Base-by-base conservation (phyloP, 441 rosid genomes). In the Erodium chrysanthum region DNA sequence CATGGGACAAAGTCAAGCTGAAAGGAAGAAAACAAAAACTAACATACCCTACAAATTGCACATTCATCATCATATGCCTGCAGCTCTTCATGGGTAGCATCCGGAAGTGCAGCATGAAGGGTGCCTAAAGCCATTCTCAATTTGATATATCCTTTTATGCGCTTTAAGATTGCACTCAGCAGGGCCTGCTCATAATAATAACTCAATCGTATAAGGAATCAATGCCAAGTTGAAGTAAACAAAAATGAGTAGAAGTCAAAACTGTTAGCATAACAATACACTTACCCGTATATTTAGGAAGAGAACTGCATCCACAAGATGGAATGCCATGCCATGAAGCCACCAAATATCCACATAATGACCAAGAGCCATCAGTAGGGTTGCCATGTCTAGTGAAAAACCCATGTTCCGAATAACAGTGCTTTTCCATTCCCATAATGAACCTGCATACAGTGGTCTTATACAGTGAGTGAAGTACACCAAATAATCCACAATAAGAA, bases 101-200 rank as follows among this genome's bases (percentile, higher is more conserved):
- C 95, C 73, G 97, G 96, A 80, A 95, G 97, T 68, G 97, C 99
- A 18, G 97, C 99, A 81, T 95, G 97, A 76, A 95, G 96, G 71
- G 93, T 76, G 9, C 90, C 86, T 66, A 95, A 78, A 77, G 99
- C 97, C 73, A 82, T 83, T 86, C 87, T 88, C 77, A 91, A 68
- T 81, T 91, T 89, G 73, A 86, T 80, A 70, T 79, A 94, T 72
- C 99, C 99, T 81, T 85, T 89, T 66, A 89, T 79, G 71, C 96
- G 92, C 83, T 91, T 94, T 75, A 89, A 73, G 67, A 90, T 88
- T 66, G 99, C 88, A 80, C 92, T 88, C 67, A 91, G 81, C 82
- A 94, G 86, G 70, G 96, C 96, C 99, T 94, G 88, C 75, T 68
- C 81, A 77, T 56, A 68, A 71, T 50, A 66, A 27, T 29, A 71